Percentiles rank a stretch among this genome's conserved stretches.
Evolutionary conservation across 805 yeast genomes (phyloP).

Genomic region (Metschnikowia orientalis): DNA sequence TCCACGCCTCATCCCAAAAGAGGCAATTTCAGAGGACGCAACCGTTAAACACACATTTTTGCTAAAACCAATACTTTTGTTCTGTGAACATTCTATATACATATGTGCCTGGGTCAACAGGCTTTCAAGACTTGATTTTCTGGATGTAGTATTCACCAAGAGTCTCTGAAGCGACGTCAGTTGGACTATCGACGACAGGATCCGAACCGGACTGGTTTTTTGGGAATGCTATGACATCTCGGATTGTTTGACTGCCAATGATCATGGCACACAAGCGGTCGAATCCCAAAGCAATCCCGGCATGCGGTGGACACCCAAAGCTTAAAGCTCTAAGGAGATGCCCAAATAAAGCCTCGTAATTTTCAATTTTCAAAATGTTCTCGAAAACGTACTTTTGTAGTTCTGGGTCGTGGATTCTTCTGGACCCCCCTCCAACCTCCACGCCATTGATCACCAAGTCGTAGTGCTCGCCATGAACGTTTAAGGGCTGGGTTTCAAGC

Average conservation of each 20-base stretch:
- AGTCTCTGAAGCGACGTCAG: slow-evolving; percentile 48
- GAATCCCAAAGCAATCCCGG: slow-evolving; percentile 93
- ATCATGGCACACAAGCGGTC: slow-evolving; percentile 92
- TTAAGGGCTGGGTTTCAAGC: slow-evolving; percentile 51
- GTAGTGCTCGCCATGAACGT: slow-evolving; percentile 84
- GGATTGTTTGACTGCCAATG: slow-evolving; percentile 66
- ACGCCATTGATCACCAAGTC: slow-evolving; percentile 92
- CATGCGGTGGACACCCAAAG: slow-evolving; percentile 98
- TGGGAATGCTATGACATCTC: slow-evolving; percentile 96
- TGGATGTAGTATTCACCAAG: slow-evolving; percentile 53
- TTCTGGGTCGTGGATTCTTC: slow-evolving; percentile 84
- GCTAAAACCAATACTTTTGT: neutral
- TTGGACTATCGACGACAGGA: slow-evolving; percentile 83
- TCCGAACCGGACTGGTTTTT: slow-evolving; percentile 87
- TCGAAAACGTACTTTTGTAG: slow-evolving; percentile 73
- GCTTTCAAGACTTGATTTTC: slow-evolving; percentile 7
- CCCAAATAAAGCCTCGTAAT: slow-evolving; percentile 69
- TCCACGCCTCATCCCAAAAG: slow-evolving; percentile 8
- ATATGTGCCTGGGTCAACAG: slow-evolving; percentile 4
- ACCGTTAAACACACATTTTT: slow-evolving; percentile 6
- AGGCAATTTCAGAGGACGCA: slow-evolving; percentile 10
- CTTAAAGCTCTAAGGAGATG: slow-evolving; percentile 78
- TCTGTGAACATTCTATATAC: neutral
- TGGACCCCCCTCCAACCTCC: slow-evolving; percentile 95
- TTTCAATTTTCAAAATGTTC: slow-evolving; percentile 52